Evolutionary conservation across 257 asterid genomes (phyloP), one percentile per base, ranked within the genome.

Genomic region (Plantago major): DNA sequence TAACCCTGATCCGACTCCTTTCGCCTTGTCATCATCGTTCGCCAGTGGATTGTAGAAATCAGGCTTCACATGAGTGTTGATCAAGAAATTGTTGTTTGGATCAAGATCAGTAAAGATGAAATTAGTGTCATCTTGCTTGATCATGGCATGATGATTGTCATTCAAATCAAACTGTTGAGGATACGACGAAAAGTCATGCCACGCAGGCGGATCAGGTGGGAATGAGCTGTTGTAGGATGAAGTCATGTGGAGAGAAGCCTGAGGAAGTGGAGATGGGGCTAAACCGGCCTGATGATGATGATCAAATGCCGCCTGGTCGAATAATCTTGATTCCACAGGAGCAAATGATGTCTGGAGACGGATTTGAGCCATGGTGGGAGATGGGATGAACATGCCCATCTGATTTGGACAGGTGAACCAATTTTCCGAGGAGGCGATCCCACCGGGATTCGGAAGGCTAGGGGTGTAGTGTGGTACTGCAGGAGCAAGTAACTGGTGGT

Each of bases 131-230:
- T 52, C 37, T 22, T 10, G 57, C 16, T 52, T 18, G 33, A 52
- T 10, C 38, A 52, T 14, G 22, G 17, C 15, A 19, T 28, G 9
- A n/a, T 52, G 38, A 37, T 11, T 13, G 10, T 19, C 13, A 10
- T 52, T 52, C 28, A 10, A 9, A 52, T 52, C 37, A 13, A 19
- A 19, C n/a, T 13, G 9, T 52, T 22, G 57, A 9, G 66, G 70
- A 15, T 26, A 60, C 62, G 62, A 53, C 42, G 70, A 66, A 9
- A 63, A 16, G 3, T 63, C 58, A 62, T 17, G 61, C 65, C 78
- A 76, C 0, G 73, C 11, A 0, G 63, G 64, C 0, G 56, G 67
- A 55, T 71, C 57, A 22, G 57, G 7, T 52, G 28, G 14, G 28
- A 22, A 8, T 37, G 57, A 22, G 15, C 17, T 18, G 13, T 19